phyloP scores from a whole-genome alignment of 495 filamentous ascomycete species.

The Choiromyces venosus region DNA sequence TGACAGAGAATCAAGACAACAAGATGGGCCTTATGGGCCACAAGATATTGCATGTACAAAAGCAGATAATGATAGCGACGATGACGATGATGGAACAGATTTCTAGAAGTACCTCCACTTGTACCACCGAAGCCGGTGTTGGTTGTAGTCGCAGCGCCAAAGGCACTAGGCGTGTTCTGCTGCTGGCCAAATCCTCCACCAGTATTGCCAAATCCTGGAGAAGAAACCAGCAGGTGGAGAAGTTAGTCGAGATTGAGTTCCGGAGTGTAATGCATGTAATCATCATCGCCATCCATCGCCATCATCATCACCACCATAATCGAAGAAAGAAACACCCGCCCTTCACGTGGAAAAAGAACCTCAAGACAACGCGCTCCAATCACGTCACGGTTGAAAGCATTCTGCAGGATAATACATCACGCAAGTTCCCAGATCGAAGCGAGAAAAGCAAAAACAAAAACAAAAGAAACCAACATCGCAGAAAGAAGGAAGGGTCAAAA shows the following conservation, averaged over 20 bases:
- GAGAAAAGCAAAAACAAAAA: slow-evolving; percentile 43
- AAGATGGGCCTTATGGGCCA: slow-evolving; percentile 18
- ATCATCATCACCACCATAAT: slow-evolving; percentile 14
- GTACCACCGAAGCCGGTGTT: slow-evolving; percentile 37
- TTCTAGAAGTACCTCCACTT: slow-evolving; percentile 42
- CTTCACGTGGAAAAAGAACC: slow-evolving; percentile 9
- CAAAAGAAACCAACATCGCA: slow-evolving; percentile 27
- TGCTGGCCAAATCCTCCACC: slow-evolving; percentile 41
- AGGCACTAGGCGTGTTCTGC: slow-evolving; percentile 33
- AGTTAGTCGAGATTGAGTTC: slow-evolving; percentile 37
- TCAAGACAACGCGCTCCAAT: slow-evolving; percentile 26
- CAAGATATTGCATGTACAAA: slow-evolving; percentile 25
- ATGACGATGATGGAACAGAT: slow-evolving; percentile 37
- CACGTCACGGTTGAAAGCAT: slow-evolving; percentile 25
- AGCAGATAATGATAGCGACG: slow-evolving; percentile 33
- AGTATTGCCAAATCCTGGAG: slow-evolving; percentile 41
- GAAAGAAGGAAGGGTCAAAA: slow-evolving; percentile 39
- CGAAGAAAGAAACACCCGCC: slow-evolving; percentile 26
- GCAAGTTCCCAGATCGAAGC: slow-evolving; percentile 15
- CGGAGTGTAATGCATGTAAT: slow-evolving; percentile 8
- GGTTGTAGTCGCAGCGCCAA: slow-evolving; percentile 35
- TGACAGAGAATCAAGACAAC: slow-evolving; percentile 10
- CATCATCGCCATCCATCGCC: slow-evolving; percentile 33
- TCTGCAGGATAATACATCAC: slow-evolving; percentile 18
- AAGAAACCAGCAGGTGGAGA: slow-evolving; percentile 35